Evolutionary conservation across 768 basidiomycete genomes (phyloP).

Genomic region (Russula compacta): DNA sequence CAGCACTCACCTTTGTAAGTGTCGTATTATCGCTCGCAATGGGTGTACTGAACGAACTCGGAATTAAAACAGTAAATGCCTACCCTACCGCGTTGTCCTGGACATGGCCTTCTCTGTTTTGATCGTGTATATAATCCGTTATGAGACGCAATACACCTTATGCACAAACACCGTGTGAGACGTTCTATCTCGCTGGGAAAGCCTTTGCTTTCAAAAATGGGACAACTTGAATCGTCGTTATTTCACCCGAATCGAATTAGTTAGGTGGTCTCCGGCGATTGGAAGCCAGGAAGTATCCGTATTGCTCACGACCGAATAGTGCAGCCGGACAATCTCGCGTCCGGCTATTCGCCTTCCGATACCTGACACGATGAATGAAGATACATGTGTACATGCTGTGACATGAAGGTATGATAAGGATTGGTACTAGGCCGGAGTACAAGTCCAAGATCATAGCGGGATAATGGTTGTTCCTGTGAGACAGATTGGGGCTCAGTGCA

Average conservation of each 20-base stretch:
- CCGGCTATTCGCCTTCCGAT: constrained; percentile 4
- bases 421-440: background rate
- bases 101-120: constrained; percentile 1
- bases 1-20: constrained; percentile 89
- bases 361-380: background rate
- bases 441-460: background rate
- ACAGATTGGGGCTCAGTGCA: background rate
- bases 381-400: background rate
- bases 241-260: background rate
- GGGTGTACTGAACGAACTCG: background rate
- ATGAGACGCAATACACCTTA: constrained; percentile 11
- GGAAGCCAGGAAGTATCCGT: background rate
- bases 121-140: constrained; percentile 13
- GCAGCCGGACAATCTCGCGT: constrained; percentile 6
- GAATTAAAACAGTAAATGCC: constrained; percentile 10
- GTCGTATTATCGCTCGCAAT: background rate
- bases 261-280: background rate
- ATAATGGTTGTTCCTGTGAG: background rate
- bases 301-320: background rate
- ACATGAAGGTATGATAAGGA: background rate
- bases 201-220: background rate
- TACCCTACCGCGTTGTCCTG: background rate
- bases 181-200: background rate
- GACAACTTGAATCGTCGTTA: background rate
- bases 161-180: background rate